A percentile compares a stretch with the other conserved stretches of the same genome.
Evolutionary conservation across 345 rosid genomes (phyloP).

Genomic region (Syzygium aromaticum): DNA sequence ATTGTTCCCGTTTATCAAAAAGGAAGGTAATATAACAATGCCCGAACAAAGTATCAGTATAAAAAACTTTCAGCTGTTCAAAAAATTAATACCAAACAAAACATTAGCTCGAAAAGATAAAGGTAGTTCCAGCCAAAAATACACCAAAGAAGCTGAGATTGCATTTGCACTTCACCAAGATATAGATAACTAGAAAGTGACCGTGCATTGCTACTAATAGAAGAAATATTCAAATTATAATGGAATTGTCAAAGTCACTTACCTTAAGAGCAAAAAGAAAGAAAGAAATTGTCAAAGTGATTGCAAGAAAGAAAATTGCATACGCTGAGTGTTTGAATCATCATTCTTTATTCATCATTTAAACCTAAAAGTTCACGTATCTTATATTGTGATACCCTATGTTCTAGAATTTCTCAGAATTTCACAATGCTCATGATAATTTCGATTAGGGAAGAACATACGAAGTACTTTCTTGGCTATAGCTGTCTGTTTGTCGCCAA

Average conservation of each 20-base stretch:
- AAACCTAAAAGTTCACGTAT: background rate
- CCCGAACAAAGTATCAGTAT: background rate
- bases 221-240: background rate
- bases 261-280: background rate
- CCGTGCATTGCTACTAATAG: background rate
- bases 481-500: background rate
- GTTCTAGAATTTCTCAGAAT: background rate
- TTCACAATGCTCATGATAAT: background rate
- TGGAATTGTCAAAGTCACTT: background rate
- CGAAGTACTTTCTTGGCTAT: background rate
- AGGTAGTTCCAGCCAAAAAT: background rate
- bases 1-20: background rate
- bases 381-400: background rate
- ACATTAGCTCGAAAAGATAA: background rate
- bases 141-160: background rate
- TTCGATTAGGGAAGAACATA: background rate
- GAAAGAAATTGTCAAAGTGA: background rate
- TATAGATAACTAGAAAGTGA: background rate
- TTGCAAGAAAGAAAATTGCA: background rate
- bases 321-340: background rate
- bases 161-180: background rate
- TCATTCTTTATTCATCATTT: background rate
- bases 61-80: background rate
- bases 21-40: background rate
- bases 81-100: background rate